phyloP scores from a whole-genome alignment of 179 eudicot species.

The Beta corolliflora region DNA sequence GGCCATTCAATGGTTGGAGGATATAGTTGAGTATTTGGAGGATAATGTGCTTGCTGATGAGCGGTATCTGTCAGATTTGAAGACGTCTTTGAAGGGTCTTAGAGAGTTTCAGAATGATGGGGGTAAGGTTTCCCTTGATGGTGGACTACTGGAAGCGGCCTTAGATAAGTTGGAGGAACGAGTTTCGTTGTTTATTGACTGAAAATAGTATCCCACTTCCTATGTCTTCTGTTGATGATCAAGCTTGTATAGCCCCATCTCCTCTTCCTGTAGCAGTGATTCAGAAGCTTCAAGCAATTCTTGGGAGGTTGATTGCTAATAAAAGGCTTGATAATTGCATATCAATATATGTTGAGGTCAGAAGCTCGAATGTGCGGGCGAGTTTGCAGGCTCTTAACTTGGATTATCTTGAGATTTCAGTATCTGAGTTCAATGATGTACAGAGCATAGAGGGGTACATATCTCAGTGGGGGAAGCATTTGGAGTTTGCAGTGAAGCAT shows the following conservation, averaged over 20 bases:
- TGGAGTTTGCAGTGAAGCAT: slow-evolving; percentile 97
- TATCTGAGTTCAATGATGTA: slow-evolving; percentile 81
- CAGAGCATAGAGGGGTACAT: slow-evolving; percentile 93
- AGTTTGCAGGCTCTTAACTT: slow-evolving; percentile 83
- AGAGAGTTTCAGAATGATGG: slow-evolving; percentile 59
- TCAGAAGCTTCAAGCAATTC: slow-evolving; percentile 87
- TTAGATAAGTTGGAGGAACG: slow-evolving; percentile 73
- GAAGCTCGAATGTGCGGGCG: slow-evolving; percentile 79
- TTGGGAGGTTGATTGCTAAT: slow-evolving; percentile 79
- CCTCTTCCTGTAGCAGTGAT: slow-evolving; percentile 79
- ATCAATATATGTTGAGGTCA: slow-evolving; percentile 83
- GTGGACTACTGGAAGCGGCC: slow-evolving; percentile 80
- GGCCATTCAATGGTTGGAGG: slow-evolving; percentile 98
- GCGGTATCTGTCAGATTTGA: slow-evolving; percentile 56
- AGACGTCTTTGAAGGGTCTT: slow-evolving; percentile 57
- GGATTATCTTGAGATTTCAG: slow-evolving; percentile 90
- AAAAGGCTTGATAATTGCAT: slow-evolving; percentile 81
- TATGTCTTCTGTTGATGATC: slow-evolving; percentile 67
- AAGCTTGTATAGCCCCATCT: slow-evolving; percentile 85
- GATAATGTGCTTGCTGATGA: slow-evolving; percentile 88
- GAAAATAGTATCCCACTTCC: slow-evolving; percentile 87
- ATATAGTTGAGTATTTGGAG: slow-evolving; percentile 93
- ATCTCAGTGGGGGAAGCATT: slow-evolving; percentile 89
- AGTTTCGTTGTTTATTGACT: slow-evolving; percentile 63
- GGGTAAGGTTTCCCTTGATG: slow-evolving; percentile 73